phyloP scores from a whole-genome alignment of 1,139 yeast genomes.

The Blastobotrys persicus region DNA sequence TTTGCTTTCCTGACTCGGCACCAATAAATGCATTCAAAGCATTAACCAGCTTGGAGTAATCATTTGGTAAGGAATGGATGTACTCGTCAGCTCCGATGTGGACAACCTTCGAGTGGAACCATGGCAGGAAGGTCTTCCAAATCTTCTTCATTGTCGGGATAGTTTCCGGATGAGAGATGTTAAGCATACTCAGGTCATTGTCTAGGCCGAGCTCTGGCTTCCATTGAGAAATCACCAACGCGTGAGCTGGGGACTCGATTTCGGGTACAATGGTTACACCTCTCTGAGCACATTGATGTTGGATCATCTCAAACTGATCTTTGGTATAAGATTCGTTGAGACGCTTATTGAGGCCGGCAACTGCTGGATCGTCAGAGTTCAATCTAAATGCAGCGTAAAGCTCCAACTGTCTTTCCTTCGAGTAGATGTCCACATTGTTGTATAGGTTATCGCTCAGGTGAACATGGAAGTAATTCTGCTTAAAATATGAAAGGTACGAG shows the following conservation, averaged over 20 bases:
- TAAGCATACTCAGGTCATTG: constrained; percentile 6
- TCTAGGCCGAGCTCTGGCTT: constrained; percentile 4
- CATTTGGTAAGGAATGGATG: neutral
- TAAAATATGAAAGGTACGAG: constrained; percentile 10
- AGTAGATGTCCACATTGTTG: neutral
- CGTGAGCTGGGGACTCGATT: constrained; percentile 10
- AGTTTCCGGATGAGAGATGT: constrained; percentile 7
- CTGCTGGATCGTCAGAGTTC: constrained; percentile 7
- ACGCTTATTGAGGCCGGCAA: constrained; percentile 2
- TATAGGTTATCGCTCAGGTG: constrained; percentile 7
- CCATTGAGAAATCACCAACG: constrained; percentile 8
- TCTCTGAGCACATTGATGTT: constrained; percentile 7
- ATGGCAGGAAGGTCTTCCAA: constrained; percentile 10
- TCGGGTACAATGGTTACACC: constrained; percentile 9
- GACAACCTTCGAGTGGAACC: constrained; percentile 11
- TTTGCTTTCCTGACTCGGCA: constrained; percentile 4
- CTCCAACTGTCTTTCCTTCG: neutral
- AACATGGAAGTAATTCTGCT: constrained; percentile 7
- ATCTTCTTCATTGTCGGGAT: constrained; percentile 9
- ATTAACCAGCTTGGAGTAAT: constrained; percentile 6
- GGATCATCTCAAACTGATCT: constrained; percentile 4
- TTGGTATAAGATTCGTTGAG: constrained; percentile 9
- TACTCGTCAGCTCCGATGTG: constrained; percentile 9
- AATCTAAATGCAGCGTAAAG: constrained; percentile 8
- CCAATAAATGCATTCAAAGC: constrained; percentile 6